Conservation (phyloP, 2,329 filamentous ascomycete genomes). For the Pyricularia pennisetigena region DNA sequence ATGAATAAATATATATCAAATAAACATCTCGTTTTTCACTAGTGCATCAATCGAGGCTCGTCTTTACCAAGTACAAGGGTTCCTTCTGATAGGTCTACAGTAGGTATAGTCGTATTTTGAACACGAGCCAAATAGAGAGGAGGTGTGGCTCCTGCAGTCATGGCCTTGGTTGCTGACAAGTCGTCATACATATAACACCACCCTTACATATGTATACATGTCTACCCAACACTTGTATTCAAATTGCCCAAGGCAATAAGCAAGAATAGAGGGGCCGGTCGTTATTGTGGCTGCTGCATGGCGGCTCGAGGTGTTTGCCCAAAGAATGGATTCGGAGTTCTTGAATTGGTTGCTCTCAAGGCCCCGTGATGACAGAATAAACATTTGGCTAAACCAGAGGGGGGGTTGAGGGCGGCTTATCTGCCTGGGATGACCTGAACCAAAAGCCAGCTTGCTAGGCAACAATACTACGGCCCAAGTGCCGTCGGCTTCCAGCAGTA, state of each 20-base stretch:
- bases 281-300: background rate
- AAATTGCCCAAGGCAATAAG: too few relatives aligned
- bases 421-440: background rate
- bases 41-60: background rate
- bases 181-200: background rate
- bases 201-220: background rate
- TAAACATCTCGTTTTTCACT: background rate
- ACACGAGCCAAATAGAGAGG: background rate
- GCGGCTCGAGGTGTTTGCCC: background rate
- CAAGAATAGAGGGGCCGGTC: background rate
- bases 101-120: background rate
- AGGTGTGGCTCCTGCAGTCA: background rate
- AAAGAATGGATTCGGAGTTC: too few relatives aligned
- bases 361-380: background rate
- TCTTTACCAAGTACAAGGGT: background rate
- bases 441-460: too few relatives aligned
- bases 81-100: background rate
- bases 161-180: background rate
- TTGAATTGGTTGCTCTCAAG: too few relatives aligned
- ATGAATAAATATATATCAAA: background rate
- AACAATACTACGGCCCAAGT: background rate
- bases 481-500: background rate
- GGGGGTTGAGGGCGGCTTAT: background rate
- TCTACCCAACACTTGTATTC: background rate
- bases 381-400: background rate